Conservation (phyloP, 2,329 filamentous ascomycete species). For the Microsporum canis region DNA sequence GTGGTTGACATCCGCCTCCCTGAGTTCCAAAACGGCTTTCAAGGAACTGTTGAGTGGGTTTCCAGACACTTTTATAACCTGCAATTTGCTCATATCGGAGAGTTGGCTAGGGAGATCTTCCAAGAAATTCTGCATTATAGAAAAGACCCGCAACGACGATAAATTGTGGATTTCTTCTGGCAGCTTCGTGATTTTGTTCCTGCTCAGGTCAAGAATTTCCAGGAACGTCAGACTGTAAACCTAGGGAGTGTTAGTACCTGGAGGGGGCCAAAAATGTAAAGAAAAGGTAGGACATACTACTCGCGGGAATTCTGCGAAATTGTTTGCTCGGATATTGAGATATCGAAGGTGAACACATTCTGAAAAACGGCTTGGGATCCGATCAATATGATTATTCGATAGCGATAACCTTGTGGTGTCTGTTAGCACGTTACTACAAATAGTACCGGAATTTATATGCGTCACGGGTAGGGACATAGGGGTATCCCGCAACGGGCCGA, state of each 20-base stretch:
- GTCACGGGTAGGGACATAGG: neutral
- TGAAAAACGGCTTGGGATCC: constrained; percentile 38
- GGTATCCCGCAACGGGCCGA: neutral
- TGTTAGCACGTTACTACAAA: neutral
- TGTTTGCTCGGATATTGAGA: constrained; percentile 40
- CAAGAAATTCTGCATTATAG: constrained; percentile 76
- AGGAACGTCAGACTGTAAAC: constrained; percentile 75
- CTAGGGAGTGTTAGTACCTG: constrained; percentile 37
- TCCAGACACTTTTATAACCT: constrained; percentile 79
- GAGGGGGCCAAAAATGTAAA: neutral
- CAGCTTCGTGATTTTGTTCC: constrained; percentile 69
- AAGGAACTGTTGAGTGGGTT: constrained; percentile 77
- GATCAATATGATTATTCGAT: constrained; percentile 41
- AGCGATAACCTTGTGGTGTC: constrained; percentile 34
- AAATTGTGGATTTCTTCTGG: constrained; percentile 71
- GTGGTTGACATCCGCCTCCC: constrained; percentile 52
- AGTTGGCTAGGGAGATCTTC: constrained; percentile 72
- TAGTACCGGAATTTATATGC: neutral
- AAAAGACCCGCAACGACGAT: constrained; percentile 77
- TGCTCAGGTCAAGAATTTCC: constrained; percentile 84
- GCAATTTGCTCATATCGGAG: constrained; percentile 79
- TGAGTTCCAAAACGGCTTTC: constrained; percentile 53
- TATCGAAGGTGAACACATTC: constrained; percentile 40
- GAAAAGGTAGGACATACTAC: constrained; percentile 40
- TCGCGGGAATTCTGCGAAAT: constrained; percentile 50